Conservation (phyloP, 73 alveolate species). For the Tetrahymena elliotti region DNA sequence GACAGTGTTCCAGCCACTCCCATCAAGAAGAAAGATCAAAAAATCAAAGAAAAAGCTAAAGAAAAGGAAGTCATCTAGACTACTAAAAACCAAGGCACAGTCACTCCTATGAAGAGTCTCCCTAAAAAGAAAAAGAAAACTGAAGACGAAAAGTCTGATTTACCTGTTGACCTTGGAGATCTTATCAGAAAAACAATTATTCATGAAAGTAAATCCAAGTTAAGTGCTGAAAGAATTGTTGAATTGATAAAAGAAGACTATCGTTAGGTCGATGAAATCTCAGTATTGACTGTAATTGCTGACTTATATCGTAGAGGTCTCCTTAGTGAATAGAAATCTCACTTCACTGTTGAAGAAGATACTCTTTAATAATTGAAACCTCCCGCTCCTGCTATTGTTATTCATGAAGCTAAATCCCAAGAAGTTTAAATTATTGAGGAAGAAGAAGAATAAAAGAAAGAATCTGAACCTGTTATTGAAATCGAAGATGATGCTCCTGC, state of each 20-base stretch:
- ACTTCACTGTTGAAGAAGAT: background rate
- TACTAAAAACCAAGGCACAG: background rate
- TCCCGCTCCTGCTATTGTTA: background rate
- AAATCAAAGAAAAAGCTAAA: background rate
- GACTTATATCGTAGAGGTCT: background rate
- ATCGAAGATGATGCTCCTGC: background rate
- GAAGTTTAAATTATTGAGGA: background rate
- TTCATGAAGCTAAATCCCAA: background rate
- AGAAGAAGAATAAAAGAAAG: background rate
- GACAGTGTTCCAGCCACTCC: background rate
- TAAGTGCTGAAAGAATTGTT: background rate
- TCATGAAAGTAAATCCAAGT: background rate
- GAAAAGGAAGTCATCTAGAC: background rate
- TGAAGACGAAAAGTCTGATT: background rate
- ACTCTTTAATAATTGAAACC: background rate
- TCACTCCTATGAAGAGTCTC: background rate
- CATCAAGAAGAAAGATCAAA: background rate
- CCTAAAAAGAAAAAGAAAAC: background rate
- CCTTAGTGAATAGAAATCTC: background rate
- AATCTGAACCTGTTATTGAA: background rate
- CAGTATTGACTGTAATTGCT: background rate
- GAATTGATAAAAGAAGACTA: background rate
- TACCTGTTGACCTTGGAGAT: background rate
- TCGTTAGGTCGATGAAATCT: background rate
- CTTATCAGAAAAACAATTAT: background rate